Percentiles rank a stretch among this genome's conserved stretches.
These are phyloP conservation scores for Sporisorium exsertum DNA, from an alignment of 1,284 basidiomycete genomes.

Conservation along the genomic window DNA sequence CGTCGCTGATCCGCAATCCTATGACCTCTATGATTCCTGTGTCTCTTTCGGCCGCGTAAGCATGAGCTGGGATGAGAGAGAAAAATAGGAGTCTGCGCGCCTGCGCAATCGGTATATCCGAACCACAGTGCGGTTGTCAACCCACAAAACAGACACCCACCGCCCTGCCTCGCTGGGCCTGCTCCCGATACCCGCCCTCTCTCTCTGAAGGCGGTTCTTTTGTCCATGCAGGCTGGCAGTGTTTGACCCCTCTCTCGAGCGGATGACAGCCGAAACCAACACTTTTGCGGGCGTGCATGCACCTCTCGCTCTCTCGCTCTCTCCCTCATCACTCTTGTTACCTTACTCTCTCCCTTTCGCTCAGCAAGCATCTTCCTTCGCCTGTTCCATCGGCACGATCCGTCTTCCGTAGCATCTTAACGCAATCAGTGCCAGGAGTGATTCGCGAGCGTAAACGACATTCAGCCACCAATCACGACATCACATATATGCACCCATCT, in stretches of 20 bases:
- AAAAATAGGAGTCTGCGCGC: too few species aligned
- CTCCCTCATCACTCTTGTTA: background rate
- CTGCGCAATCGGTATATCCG: too few species aligned
- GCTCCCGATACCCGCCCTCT: too few species aligned
- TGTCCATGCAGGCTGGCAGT: slow-evolving; percentile 4
- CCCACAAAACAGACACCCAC: too few species aligned
- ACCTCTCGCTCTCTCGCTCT: too few species aligned
- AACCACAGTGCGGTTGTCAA: too few species aligned
- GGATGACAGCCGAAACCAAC: slow-evolving; percentile 8
- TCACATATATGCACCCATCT: background rate
- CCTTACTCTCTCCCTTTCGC: background rate
- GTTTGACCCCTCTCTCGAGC: slow-evolving; percentile 7
- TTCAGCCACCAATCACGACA: background rate
- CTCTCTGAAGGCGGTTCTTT: too few species aligned
- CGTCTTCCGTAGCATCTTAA: background rate
- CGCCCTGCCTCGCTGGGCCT: too few species aligned
- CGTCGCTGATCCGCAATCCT: too few species aligned
- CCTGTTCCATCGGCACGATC: background rate
- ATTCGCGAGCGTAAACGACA: background rate
- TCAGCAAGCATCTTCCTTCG: background rate
- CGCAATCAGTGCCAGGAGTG: background rate
- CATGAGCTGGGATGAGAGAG: too few species aligned
- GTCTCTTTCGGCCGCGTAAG: too few species aligned
- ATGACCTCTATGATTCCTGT: too few species aligned
- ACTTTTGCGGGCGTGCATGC: background rate